Percentiles rank a stretch among this genome's conserved stretches.
These are phyloP conservation scores for Ustilago tritici DNA, from an alignment of 1,284 basidiomycete species.

Conservation along the genomic window DNA sequence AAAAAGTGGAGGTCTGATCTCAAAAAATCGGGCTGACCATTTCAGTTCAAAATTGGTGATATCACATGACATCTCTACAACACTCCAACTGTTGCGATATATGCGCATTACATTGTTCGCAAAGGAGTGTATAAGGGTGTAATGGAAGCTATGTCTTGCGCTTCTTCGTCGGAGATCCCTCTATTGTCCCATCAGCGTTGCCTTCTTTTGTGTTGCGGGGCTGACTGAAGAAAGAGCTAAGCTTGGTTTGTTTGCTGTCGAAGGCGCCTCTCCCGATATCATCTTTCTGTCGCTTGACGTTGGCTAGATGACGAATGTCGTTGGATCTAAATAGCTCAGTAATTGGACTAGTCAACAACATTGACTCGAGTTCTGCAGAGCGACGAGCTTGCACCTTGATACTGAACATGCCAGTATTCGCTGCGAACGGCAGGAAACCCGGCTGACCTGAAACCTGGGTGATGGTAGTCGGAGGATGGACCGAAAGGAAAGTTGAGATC, in stretches of 20 bases:
- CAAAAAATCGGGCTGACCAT: neutral
- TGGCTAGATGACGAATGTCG: conserved; percentile 32
- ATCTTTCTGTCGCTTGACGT: conserved; percentile 43
- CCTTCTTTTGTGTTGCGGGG: neutral
- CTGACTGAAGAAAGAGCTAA: conserved; percentile 36
- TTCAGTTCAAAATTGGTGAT: neutral
- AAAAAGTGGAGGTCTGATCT: conserved; percentile 1
- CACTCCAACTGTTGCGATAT: neutral
- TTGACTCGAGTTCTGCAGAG: neutral
- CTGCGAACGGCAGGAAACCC: conserved; percentile 44
- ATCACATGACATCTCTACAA: neutral
- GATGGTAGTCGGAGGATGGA: conserved; percentile 41
- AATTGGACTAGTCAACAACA: neutral
- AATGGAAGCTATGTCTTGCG: conserved; percentile 20
- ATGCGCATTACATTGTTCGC: neutral
- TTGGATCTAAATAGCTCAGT: conserved; percentile 43
- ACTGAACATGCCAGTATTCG: conserved; percentile 58
- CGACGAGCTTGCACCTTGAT: conserved; percentile 28
- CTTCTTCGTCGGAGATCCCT: conserved; percentile 25
- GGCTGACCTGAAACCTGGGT: conserved; percentile 26
- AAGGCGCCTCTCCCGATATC: conserved; percentile 39
- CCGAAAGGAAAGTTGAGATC: conserved; percentile 59
- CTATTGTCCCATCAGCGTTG: neutral
- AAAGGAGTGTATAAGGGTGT: conserved; percentile 1
- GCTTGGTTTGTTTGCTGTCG: conserved; percentile 34